These are phyloP conservation scores for Phytophthora rubi DNA, from an alignment of 352 stramenopile species.

Conservation along the genomic window DNA sequence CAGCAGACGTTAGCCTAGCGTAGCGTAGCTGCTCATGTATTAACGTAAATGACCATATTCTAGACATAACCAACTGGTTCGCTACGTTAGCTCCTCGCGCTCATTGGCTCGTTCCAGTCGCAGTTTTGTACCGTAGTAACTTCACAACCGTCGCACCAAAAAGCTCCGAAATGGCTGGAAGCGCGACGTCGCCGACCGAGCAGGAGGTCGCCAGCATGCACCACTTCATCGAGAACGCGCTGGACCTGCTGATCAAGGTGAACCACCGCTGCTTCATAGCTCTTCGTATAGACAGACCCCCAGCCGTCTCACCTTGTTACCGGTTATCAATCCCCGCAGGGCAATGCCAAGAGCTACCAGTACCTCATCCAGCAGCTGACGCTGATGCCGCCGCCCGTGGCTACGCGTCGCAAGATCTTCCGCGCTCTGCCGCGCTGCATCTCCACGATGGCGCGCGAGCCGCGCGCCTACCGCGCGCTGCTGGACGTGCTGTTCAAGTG, in stretches of 20 bases:
- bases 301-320: too few relatives aligned
- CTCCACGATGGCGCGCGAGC: constrained; percentile 73
- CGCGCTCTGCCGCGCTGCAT: constrained; percentile 78
- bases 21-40: not conserved
- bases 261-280: too few relatives aligned
- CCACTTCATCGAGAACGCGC: constrained; percentile 86
- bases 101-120: too few relatives aligned
- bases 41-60: not conserved
- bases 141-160: too few relatives aligned
- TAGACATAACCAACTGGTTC: too few relatives aligned
- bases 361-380: constrained; percentile 76
- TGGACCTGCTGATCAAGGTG: constrained; percentile 82
- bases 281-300: not conserved
- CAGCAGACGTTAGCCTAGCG: not conserved
- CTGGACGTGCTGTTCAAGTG: constrained; percentile 88
- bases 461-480: constrained; percentile 70
- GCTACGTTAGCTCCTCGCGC: too few relatives aligned
- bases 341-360: constrained; percentile 83
- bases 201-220: constrained; percentile 76
- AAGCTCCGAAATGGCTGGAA: constrained; percentile 41
- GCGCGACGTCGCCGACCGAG: constrained; percentile 36
- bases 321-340: constrained; percentile 30
- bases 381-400: constrained; percentile 41
- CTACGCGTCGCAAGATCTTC: constrained; percentile 75
- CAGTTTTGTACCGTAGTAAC: too few relatives aligned